Evolutionary conservation across 1,284 basidiomycete species (phyloP), one percentile per base, ranked within the genome.

Genomic region (Jaminaea rosea): DNA sequence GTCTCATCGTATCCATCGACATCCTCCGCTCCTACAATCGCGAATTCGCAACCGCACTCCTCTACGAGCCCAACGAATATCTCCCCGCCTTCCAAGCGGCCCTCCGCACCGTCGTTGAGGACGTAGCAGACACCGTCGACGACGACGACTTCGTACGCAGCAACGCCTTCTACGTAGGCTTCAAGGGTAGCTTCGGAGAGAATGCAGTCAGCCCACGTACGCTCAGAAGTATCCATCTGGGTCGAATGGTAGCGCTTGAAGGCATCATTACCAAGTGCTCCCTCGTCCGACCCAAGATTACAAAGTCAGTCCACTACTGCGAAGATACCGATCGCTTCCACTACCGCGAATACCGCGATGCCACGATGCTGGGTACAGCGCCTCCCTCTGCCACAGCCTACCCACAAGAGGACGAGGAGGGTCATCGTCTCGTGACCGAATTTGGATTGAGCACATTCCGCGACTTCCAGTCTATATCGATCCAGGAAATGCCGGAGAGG

Each of bases 401-500:
- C 27, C 94, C 94, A 0, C 86, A 90, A 73, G 84, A 84, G 42
- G 92, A 98, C 72, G 89, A 91, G 44, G 86, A 91, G 51, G 90
- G 89, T 2, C 83, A 85, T 69, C 78, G 83, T 5, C 79, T 99
- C 44, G 82, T 91, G 69, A 96, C 87, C 69, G 94, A 99, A 77
- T 98, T 85, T 72, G 94, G 94, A 10, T 80, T 86, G 58, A 90
- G 87, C 69, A 83, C 86, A 4, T 99, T 94, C 79, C 82, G 88
- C 53, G 94, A 99, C 76, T 88, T 97, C 76, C 94, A 99, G 77
- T 84, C 89, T 61, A 89, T 98, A 71, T 90, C 85, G 71, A 96
- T 99, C 58, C 94, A 99, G 76, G 94, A 99, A 74, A 98, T 98
- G 93, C 94, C 94, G 1, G 94, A 99, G 76, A 83, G 93, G 13